phyloP scores from a whole-genome alignment of 2,329 filamentous ascomycete genomes.

The Diaporthe nobilis region DNA sequence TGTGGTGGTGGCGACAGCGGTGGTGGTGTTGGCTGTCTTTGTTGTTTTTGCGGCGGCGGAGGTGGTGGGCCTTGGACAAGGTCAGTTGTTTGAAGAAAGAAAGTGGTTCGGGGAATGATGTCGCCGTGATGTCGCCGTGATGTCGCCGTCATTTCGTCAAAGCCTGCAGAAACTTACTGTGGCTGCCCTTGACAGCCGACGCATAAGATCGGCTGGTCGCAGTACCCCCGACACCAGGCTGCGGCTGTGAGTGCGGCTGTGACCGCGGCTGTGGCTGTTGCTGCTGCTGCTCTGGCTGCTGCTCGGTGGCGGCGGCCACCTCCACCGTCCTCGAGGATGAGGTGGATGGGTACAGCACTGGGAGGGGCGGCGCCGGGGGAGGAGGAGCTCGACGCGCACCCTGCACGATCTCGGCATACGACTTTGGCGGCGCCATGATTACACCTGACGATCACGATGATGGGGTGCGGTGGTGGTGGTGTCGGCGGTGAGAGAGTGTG shows the following conservation, averaged over 20 bases:
- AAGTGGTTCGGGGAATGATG: neutral
- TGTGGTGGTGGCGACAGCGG: neutral
- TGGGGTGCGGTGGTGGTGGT: neutral
- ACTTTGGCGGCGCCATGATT: slow-evolving; percentile 6
- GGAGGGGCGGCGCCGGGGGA: neutral
- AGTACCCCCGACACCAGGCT: neutral
- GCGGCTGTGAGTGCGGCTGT: neutral
- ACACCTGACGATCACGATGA: no score
- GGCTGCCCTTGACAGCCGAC: slow-evolving; percentile 23
- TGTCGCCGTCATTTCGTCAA: neutral
- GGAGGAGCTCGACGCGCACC: neutral
- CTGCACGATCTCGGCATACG: slow-evolving; percentile 18
- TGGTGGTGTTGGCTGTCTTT: slow-evolving; percentile 6
- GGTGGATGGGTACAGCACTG: slow-evolving; percentile 2
- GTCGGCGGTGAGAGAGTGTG: no score
- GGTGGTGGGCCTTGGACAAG: slow-evolving; percentile 2
- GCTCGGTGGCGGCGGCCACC: neutral
- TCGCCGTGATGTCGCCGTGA: no score
- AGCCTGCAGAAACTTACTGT: neutral
- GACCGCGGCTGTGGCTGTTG: neutral
- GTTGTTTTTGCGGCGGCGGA: no score
- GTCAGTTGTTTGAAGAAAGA: slow-evolving; percentile 2
- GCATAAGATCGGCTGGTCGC: slow-evolving; percentile 17
- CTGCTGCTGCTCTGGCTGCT: neutral
- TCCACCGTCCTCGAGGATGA: slow-evolving; percentile 1